Evolutionary conservation across 805 yeast species (phyloP).

Genomic region (Cyberlindnera veronae): DNA sequence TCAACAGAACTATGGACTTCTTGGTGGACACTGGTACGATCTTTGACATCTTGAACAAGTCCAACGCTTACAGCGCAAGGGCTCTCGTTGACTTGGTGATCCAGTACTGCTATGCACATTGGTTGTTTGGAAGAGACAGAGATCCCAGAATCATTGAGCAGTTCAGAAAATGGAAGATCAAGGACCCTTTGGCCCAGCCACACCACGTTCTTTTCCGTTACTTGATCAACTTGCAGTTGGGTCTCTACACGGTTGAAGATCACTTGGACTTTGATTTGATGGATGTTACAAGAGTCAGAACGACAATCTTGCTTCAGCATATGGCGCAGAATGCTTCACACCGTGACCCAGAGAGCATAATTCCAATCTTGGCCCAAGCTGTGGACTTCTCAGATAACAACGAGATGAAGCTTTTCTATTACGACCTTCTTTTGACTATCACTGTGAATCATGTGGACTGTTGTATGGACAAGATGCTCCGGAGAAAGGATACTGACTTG

Average conservation of each 20-base stretch:
- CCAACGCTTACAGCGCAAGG: conserved; percentile 25
- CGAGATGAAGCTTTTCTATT: conserved; percentile 26
- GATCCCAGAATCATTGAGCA: conserved; percentile 20
- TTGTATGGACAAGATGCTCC: conserved; percentile 34
- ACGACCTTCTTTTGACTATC: conserved; percentile 21
- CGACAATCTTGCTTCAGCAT: conserved; percentile 21
- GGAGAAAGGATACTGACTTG: conserved; percentile 26
- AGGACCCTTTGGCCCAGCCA: conserved; percentile 31
- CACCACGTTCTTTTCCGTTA: conserved; percentile 32
- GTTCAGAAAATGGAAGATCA: conserved; percentile 33
- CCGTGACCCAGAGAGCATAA: conserved; percentile 30
- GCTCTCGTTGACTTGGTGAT: conserved; percentile 39
- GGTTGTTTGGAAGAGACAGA: conserved; percentile 31
- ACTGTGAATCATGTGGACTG: conserved; percentile 31
- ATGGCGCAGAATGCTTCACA: conserved; percentile 25
- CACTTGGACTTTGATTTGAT: conserved; percentile 17
- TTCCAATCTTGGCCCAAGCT: conserved; percentile 37
- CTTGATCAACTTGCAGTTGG: conserved; percentile 35
- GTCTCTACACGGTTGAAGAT: conserved; percentile 24
- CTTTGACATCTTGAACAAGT: conserved; percentile 28
- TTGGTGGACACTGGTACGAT: conserved; percentile 38
- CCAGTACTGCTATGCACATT: conserved; percentile 44
- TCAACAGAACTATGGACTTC: conserved; percentile 37
- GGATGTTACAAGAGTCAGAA: conserved; percentile 18
- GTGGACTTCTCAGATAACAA: conserved; percentile 26